Evolutionary conservation across 306 rosid species (phyloP), one percentile per base, ranked within the genome.

Genomic region (Ammopiptanthus mongolicus): DNA sequence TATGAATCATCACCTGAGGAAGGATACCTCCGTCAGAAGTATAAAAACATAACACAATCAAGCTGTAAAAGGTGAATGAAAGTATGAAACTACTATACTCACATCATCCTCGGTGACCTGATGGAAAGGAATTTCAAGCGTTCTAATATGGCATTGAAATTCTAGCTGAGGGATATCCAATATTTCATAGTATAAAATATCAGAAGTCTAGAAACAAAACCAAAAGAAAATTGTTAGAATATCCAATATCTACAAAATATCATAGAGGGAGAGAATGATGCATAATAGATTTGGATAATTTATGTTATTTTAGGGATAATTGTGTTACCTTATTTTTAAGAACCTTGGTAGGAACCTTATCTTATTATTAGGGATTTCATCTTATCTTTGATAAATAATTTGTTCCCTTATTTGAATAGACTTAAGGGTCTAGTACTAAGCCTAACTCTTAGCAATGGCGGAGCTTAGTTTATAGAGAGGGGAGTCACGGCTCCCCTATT

Each of bases 131-230:
- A 92, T 89, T 83, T 90, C 90, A 65, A 92, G 88, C 53, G 87
- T 85, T 70, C 88, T 92, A 28, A 88, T 6, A 37, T 1, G 78
- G 68, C 97, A 83, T 81, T 92, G 91, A 67, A 90, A 73, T 81
- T 92, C 96, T 36, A 92, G 97, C n/a, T 87, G 92, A 71, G 96
- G 96, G 63, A 92, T 88, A 75, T 89, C 97, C 86, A 91, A 73
- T 18, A 91, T 87, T 79, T 91, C 97, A 65, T 87, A 91, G 71
- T 91, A 91, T 28, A 91, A 53, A 63, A 91, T 87, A 84, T 91
- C 97, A 44, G 94, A 91, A 59, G 83, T 83, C 78, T 91, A 62
- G 37, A 75, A 87, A 58, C 37, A 42, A 58, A 75, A 47, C 1
- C 22, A 33, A 34, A 65, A 0, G 61, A 47, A 6, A 41, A 41